Conservation (phyloP, 768 basidiomycete genomes). For the Cyathus striatus region DNA sequence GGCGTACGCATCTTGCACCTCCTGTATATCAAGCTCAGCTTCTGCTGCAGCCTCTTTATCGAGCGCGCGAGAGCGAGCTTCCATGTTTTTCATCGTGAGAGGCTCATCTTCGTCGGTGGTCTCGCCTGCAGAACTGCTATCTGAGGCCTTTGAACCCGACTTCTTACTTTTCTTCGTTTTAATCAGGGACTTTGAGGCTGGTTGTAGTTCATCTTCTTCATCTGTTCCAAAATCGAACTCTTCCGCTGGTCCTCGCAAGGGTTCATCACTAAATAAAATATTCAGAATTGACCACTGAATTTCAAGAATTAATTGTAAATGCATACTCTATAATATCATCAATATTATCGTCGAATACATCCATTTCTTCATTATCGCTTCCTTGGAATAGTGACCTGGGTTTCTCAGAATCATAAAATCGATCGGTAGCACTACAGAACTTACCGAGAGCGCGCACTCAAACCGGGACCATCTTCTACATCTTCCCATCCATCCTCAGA, state of each 20-base stretch:
- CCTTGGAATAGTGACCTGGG: conserved; percentile 34
- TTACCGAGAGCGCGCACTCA: conserved; percentile 39
- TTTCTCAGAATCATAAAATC: conserved; percentile 5
- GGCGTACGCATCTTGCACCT: conserved; percentile 40
- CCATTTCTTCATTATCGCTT: conserved; percentile 34
- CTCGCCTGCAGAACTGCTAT: conserved; percentile 35
- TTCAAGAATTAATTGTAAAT: background rate
- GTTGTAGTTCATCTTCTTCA: conserved; percentile 30
- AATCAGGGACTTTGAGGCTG: too few relatives aligned
- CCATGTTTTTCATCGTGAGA: conserved; percentile 78
- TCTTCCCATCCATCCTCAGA: conserved; percentile 60
- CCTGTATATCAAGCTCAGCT: conserved; percentile 61
- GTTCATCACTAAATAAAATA: conserved; percentile 38
- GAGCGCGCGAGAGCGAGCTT: conserved; percentile 70
- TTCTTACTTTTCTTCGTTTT: conserved; percentile 42
- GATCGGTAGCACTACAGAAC: too few relatives aligned
- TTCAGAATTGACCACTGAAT: conserved; percentile 3
- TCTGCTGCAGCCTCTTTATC: conserved; percentile 65
- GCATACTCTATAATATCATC: conserved; percentile 47
- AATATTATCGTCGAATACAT: conserved; percentile 35
- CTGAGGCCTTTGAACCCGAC: too few relatives aligned
- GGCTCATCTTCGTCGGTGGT: conserved; percentile 48
- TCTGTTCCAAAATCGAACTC: conserved; percentile 65
- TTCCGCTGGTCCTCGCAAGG: conserved; percentile 43
- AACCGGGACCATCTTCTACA: conserved; percentile 42